phyloP scores from a whole-genome alignment of 495 filamentous ascomycete species.

The Emericellopsis terricola region DNA sequence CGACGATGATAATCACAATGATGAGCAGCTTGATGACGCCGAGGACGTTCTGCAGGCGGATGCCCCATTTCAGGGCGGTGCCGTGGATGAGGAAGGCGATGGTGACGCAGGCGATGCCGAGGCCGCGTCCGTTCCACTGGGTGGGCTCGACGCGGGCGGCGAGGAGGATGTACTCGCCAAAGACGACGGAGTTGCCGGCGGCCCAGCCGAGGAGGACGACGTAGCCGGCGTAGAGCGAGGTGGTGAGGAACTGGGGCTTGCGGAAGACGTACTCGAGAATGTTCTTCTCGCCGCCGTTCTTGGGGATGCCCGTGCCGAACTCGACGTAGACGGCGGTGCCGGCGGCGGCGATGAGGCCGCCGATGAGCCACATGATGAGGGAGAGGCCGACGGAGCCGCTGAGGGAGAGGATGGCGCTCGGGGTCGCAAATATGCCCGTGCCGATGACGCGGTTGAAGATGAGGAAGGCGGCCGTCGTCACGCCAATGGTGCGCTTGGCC shows the following conservation, averaged over 20 bases:
- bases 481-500: conserved; percentile 17
- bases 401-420: conserved; percentile 44
- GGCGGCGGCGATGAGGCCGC: conserved; percentile 40
- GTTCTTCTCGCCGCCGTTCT: conserved; percentile 33
- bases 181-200: conserved; percentile 45
- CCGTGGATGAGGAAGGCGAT: conserved; percentile 39
- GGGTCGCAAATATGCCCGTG: conserved; percentile 64
- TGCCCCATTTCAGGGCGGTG: conserved; percentile 38
- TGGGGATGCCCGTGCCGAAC: conserved; percentile 37
- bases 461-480: conserved; percentile 18
- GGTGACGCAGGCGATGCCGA: conserved; percentile 41
- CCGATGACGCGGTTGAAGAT: conserved; percentile 51
- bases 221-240: conserved; percentile 40
- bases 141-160: conserved; percentile 34
- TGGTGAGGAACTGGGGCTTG: conserved; percentile 42
- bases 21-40: conserved; percentile 48
- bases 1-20: conserved; percentile 42
- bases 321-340: conserved; percentile 50
- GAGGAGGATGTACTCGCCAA: conserved; percentile 48
- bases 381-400: conserved; percentile 53
- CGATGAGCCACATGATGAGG: conserved; percentile 46
- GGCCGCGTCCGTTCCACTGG: conserved; percentile 40
- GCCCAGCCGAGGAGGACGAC: conserved; percentile 34
- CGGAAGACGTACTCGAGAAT: conserved; percentile 46
- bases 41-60: conserved; percentile 42